Evolutionary conservation across 495 filamentous ascomycete genomes (phyloP), one percentile per base, ranked within the genome.

Genomic region (Annulohypoxylon bovei): DNA sequence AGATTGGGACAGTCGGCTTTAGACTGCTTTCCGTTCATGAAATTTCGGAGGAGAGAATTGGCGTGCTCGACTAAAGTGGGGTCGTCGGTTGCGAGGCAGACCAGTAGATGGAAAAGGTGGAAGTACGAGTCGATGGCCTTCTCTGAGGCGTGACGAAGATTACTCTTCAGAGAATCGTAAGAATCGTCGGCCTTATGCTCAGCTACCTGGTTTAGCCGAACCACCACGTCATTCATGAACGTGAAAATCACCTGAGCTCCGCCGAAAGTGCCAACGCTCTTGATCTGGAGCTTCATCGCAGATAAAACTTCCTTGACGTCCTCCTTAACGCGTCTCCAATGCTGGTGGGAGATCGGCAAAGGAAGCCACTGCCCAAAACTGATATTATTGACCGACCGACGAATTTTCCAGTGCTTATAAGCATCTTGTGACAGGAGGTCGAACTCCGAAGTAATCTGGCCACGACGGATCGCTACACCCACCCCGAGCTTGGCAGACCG

Each of bases 71-170:
- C 77, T 32, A 82, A 68, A 0, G 32, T 22, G 7, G 56, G 54
- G 14, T 64, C 56, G 18, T 75, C 78, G 12, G 76, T 71, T 2
- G 78, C 75, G 6, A 75, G 53, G 67, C 82, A 85, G 18, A 87
- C 74, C 3, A 87, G 76, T 0, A 87, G 71, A 68, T 86, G 85
- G 71, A 84, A 85, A 27, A 86, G 81, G 46, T 83, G 81, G 66
- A 87, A 86, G 75, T 87, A 86, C 0, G 81, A 81, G 59, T 86
- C 81, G 6, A 87, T 83, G 2, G 84, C 84, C 70, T 85, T 86
- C 61, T 86, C 84, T 0, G 81, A 83, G 0, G 83, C 83, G 33
- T 84, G 82, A 0, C 71, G 80, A 25, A 86, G 77, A 3, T 79
- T 82, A 52, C 81, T 82, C 44, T 77, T 80, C n/a, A n/a, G n/a